Conservation (phyloP, 2,329 filamentous ascomycete genomes). For the Claviceps purpurea region DNA sequence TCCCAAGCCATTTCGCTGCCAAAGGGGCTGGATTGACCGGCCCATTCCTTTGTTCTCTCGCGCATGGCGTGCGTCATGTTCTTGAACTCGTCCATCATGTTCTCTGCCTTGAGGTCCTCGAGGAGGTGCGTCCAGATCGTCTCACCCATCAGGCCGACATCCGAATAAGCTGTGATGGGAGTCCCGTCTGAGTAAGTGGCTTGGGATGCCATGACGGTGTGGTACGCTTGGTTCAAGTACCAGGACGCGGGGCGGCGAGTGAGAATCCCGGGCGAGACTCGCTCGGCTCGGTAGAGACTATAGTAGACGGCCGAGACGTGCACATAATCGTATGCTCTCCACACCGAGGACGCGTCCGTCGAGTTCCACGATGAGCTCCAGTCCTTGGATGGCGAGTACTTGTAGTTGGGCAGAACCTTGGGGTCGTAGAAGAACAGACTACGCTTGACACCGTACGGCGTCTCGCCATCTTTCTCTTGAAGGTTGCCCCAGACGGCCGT, state of each 20-base stretch:
- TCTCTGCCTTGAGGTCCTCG: conserved; percentile 34
- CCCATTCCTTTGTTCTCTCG: conserved; percentile 34
- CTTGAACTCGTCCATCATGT: conserved; percentile 23
- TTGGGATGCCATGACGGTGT: conserved; percentile 19
- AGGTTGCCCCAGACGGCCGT: conserved; percentile 1
- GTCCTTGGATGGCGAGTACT: conserved; percentile 28
- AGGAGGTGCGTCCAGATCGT: conserved; percentile 42
- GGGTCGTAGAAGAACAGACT: conserved; percentile 46
- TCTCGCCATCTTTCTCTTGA: neutral
- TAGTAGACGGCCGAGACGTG: conserved; percentile 43
- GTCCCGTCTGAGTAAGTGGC: conserved; percentile 12
- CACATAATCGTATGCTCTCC: conserved; percentile 46
- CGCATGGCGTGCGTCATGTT: conserved; percentile 33
- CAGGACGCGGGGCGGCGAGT: conserved; percentile 32
- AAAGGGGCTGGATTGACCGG: conserved; percentile 37
- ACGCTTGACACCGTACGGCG: conserved; percentile 29
- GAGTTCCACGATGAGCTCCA: conserved; percentile 41
- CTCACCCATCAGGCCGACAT: conserved; percentile 45
- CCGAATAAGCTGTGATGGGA: conserved; percentile 26
- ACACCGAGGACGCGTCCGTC: conserved; percentile 27
- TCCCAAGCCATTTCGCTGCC: conserved; percentile 52
- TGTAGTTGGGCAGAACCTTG: conserved; percentile 24
- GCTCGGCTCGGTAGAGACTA: conserved; percentile 40
- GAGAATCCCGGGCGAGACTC: conserved; percentile 31
- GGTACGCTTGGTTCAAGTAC: conserved; percentile 42